These are phyloP conservation scores for Pleurotus eryngii DNA, from an alignment of 768 basidiomycete species.

Conservation along the genomic window DNA sequence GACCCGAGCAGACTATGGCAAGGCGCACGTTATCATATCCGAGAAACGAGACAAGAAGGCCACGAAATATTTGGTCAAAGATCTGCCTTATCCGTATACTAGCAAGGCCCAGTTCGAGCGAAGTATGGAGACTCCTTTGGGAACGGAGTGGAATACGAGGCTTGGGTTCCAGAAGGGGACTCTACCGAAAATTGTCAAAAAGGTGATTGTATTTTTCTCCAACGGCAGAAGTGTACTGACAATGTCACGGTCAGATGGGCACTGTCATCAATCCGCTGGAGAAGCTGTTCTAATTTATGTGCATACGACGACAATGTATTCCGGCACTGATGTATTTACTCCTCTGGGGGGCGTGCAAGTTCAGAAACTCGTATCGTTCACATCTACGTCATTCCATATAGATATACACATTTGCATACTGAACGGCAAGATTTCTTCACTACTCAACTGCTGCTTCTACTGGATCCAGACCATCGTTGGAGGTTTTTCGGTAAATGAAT, in stretches of 20 bases:
- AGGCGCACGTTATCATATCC: slow-evolving; percentile 90
- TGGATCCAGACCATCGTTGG: too few relatives aligned
- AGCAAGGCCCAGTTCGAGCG: slow-evolving; percentile 91
- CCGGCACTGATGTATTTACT: too few relatives aligned
- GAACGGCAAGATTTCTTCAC: too few relatives aligned
- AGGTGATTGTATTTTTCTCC: slow-evolving; percentile 42
- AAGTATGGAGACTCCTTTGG: slow-evolving; percentile 75
- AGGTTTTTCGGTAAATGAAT: too few relatives aligned
- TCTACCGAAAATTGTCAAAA: slow-evolving; percentile 79
- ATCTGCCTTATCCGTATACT: slow-evolving; percentile 93
- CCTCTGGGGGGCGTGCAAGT: too few relatives aligned
- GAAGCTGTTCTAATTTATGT: slow-evolving; percentile 31
- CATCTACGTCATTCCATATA: too few relatives aligned
- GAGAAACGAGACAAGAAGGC: slow-evolving; percentile 96
- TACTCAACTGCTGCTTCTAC: too few relatives aligned
- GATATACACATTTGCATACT: too few relatives aligned
- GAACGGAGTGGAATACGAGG: slow-evolving; percentile 92
- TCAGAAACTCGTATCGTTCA: too few relatives aligned
- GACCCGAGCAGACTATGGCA: slow-evolving; percentile 78
- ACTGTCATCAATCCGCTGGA: slow-evolving; percentile 67
- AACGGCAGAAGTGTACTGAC: slow-evolving; percentile 6
- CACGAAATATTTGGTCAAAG: slow-evolving; percentile 82
- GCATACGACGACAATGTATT: too few relatives aligned
- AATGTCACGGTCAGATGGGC: slow-evolving; percentile 48
- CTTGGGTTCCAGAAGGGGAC: slow-evolving; percentile 82